Evolutionary conservation across 73 alveolate genomes (phyloP).

Genomic region (Blepharisma japonicum): DNA sequence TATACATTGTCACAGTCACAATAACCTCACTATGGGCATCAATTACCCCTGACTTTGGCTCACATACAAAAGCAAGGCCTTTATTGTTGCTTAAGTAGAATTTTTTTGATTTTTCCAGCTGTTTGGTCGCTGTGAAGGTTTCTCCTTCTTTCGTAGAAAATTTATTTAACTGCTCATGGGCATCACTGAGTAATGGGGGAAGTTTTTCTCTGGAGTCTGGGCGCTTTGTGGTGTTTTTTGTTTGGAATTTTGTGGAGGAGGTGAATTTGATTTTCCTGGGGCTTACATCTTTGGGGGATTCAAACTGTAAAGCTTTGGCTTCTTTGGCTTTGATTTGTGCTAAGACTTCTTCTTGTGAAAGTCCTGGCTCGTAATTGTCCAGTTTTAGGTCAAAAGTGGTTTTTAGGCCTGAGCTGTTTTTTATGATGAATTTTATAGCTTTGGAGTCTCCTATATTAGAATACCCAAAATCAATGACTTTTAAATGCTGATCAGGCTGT

Average conservation of each 20-base stretch:
- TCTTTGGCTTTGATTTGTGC: slow-evolving; percentile 15
- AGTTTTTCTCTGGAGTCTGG: slow-evolving; percentile 18
- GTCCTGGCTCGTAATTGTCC: slow-evolving; percentile 51
- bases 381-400: slow-evolving; percentile 51
- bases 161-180: slow-evolving; percentile 36
- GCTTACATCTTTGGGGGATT: not conserved
- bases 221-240: not conserved
- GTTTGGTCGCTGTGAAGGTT: slow-evolving; percentile 64
- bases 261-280: slow-evolving; percentile 9
- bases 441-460: slow-evolving; percentile 54
- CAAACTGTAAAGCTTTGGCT: not conserved
- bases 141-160: slow-evolving; percentile 65
- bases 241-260: not conserved
- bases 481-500: slow-evolving; percentile 19
- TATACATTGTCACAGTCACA: slow-evolving; percentile 58
- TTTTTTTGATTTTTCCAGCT: slow-evolving; percentile 58
- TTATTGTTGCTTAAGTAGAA: slow-evolving; percentile 62
- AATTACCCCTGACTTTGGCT: slow-evolving; percentile 55
- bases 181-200: slow-evolving; percentile 29
- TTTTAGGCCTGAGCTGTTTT: slow-evolving; percentile 63
- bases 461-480: slow-evolving; percentile 41
- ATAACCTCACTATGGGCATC: slow-evolving; percentile 61
- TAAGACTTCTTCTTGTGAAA: not conserved
- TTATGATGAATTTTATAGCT: slow-evolving; percentile 50
- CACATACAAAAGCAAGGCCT: slow-evolving; percentile 69